A percentile compares a stretch with the other conserved stretches of the same genome.
Evolutionary conservation across 1,284 basidiomycete species (phyloP).

Genomic region (Caloboletus firmus): DNA sequence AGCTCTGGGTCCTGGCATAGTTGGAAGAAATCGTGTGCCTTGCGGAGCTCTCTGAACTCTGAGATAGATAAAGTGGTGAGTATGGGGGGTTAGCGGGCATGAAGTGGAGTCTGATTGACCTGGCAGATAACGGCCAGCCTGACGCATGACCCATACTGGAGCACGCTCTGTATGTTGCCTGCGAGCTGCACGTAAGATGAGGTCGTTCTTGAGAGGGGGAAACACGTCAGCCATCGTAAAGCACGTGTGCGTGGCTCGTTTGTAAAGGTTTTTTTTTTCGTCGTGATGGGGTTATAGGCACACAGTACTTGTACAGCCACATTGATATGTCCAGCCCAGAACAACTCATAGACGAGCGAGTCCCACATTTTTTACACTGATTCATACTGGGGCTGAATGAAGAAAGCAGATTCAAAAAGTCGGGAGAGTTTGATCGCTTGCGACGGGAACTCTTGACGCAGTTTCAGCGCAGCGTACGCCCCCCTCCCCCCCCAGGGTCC

Average conservation of each 20-base stretch:
- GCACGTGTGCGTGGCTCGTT: too few species aligned
- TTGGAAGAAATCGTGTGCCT: constrained; percentile 89
- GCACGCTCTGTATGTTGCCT: constrained; percentile 88
- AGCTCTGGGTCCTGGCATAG: constrained; percentile 87
- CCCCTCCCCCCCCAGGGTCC: too few species aligned
- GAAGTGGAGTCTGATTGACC: constrained; percentile 49
- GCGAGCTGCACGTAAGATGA: constrained; percentile 85
- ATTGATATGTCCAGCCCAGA: constrained; percentile 48
- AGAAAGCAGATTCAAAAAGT: constrained; percentile 66
- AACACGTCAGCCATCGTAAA: constrained; percentile 46
- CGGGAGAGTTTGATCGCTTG: constrained; percentile 74
- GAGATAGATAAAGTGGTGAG: constrained; percentile 14
- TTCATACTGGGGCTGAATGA: constrained; percentile 2
- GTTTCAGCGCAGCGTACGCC: constrained; percentile 63
- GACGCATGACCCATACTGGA: constrained; percentile 99
- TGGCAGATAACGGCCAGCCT: constrained; percentile 94
- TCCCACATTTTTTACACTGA: not conserved
- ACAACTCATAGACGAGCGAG: constrained; percentile 62
- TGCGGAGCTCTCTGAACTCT: constrained; percentile 87
- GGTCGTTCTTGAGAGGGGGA: constrained; percentile 84
- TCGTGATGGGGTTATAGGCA: too few species aligned
- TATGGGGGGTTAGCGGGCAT: not conserved
- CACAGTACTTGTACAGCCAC: too few species aligned
- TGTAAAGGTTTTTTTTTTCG: not conserved
- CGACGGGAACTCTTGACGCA: constrained; percentile 62